These are phyloP conservation scores for Talaromyces adpressus DNA, from an alignment of 495 filamentous ascomycete species.

Conservation along the genomic window DNA sequence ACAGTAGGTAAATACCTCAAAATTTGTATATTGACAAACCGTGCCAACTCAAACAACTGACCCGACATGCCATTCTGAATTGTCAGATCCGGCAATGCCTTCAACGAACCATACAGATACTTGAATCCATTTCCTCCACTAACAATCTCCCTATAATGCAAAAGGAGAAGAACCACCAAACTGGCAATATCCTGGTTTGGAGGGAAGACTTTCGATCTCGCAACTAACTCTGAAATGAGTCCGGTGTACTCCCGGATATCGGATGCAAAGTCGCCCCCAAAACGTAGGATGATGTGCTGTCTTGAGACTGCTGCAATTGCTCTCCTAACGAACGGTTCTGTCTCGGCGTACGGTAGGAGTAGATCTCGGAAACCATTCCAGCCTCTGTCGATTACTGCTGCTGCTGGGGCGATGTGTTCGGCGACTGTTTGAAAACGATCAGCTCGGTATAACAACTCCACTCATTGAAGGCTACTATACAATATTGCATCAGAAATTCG, in stretches of 20 bases:
- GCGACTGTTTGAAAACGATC: conserved; percentile 4
- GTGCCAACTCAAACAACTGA: neutral
- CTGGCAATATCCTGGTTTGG: neutral
- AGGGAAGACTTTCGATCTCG: neutral
- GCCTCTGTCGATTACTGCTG: conserved; percentile 12
- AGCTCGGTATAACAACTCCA: neutral
- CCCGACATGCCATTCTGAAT: neutral
- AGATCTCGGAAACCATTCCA: conserved; percentile 13
- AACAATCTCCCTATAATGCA: neutral
- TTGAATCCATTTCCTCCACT: neutral
- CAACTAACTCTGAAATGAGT: neutral
- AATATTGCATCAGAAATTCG: neutral
- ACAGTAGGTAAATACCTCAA: neutral
- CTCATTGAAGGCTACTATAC: neutral
- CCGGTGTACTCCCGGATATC: neutral
- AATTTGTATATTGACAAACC: neutral
- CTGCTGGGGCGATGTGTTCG: conserved; percentile 10
- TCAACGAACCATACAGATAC: neutral
- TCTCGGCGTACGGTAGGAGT: conserved; percentile 10
- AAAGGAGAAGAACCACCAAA: neutral
- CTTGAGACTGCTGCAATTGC: conserved; percentile 4
- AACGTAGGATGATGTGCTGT: conserved; percentile 3
- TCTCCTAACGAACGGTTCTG: conserved; percentile 5
- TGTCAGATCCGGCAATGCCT: neutral
- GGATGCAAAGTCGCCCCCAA: neutral